Evolutionary conservation across 2,329 filamentous ascomycete species (phyloP).

Genomic region (Aspergillus niger): DNA sequence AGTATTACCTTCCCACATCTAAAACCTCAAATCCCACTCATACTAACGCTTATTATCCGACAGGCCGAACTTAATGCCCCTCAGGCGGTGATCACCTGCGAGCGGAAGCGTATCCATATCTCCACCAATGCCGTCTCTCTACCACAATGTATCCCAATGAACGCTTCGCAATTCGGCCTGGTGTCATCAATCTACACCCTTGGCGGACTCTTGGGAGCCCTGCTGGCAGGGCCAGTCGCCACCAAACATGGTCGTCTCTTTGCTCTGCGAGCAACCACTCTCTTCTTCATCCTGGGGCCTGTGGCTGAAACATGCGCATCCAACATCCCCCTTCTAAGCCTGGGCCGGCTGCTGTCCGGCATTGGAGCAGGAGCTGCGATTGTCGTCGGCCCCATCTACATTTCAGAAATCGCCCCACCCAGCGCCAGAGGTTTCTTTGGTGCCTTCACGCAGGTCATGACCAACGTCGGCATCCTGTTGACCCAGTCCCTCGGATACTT

Average conservation of each 20-base stretch:
- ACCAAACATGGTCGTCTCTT: slow-evolving; percentile 73
- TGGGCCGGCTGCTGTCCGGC: slow-evolving; percentile 79
- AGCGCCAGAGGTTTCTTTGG: slow-evolving; percentile 76
- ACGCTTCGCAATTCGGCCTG: slow-evolving; percentile 74
- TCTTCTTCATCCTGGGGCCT: slow-evolving; percentile 76
- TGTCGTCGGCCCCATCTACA: slow-evolving; percentile 91
- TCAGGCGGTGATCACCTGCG: slow-evolving; percentile 89
- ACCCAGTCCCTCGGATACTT: slow-evolving; percentile 87
- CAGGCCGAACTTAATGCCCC: slow-evolving; percentile 94
- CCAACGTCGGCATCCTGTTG: slow-evolving; percentile 84
- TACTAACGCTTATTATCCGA: slow-evolving; percentile 14
- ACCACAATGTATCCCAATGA: slow-evolving; percentile 86
- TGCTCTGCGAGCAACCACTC: slow-evolving; percentile 74
- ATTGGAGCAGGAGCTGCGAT: slow-evolving; percentile 84
- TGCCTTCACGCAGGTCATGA: slow-evolving; percentile 83
- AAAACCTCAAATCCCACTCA: not conserved
- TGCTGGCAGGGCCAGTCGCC: slow-evolving; percentile 76
- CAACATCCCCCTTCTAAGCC: slow-evolving; percentile 66
- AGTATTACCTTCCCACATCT: slow-evolving; percentile 22
- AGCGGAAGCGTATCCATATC: slow-evolving; percentile 56
- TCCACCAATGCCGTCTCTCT: slow-evolving; percentile 21
- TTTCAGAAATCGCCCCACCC: slow-evolving; percentile 84
- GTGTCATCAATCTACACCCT: slow-evolving; percentile 90
- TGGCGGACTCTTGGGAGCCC: slow-evolving; percentile 81
- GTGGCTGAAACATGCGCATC: slow-evolving; percentile 71